A percentile compares a stretch with the other conserved stretches of the same genome.
Conservation (phyloP, 352 stramenopile genomes). For the Pythium coloratum region DNA sequence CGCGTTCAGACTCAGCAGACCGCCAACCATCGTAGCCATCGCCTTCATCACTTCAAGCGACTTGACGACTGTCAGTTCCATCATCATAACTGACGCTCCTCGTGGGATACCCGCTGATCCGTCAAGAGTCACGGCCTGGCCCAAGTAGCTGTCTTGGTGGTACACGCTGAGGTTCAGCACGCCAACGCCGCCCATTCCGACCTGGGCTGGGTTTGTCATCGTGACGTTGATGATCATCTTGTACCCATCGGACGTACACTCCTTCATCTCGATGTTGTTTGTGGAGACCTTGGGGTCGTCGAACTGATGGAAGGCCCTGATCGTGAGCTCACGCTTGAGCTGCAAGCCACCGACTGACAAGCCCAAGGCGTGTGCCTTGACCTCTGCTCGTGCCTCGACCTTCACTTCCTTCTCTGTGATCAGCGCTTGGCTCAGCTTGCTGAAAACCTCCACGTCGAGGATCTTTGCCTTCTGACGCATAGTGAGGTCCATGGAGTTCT, state of each 20-base stretch:
- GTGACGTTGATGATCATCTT: constrained; percentile 29
- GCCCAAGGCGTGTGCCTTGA: constrained; percentile 15
- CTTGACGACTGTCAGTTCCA: constrained; percentile 18
- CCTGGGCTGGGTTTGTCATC: constrained; percentile 25
- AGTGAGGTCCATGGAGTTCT: constrained; percentile 18
- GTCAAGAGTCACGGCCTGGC: constrained; percentile 18
- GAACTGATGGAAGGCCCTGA: constrained; percentile 26
- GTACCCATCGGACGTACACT: constrained; percentile 12
- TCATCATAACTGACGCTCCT: constrained; percentile 5
- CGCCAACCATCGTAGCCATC: constrained; percentile 10
- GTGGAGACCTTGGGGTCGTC: constrained; percentile 11
- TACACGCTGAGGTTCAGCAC: constrained; percentile 25
- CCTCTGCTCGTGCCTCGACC: constrained; percentile 3
- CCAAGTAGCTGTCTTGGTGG: constrained; percentile 21
- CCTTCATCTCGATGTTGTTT: constrained; percentile 22
- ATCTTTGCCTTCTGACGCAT: constrained; percentile 19
- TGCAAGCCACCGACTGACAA: constrained; percentile 15
- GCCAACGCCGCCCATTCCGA: constrained; percentile 23
- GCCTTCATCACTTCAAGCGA: constrained; percentile 3
- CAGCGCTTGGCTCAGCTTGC: constrained; percentile 17
- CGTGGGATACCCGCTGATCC: constrained; percentile 11
- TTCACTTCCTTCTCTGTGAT: constrained; percentile 18
- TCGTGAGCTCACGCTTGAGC: constrained; percentile 17
- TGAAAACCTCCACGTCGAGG: constrained; percentile 13
- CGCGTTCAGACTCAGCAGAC: constrained; percentile 8